Base-by-base conservation (phyloP, 2,329 filamentous ascomycete genomes). In the Dendrostoma leiphaemia region DNA sequence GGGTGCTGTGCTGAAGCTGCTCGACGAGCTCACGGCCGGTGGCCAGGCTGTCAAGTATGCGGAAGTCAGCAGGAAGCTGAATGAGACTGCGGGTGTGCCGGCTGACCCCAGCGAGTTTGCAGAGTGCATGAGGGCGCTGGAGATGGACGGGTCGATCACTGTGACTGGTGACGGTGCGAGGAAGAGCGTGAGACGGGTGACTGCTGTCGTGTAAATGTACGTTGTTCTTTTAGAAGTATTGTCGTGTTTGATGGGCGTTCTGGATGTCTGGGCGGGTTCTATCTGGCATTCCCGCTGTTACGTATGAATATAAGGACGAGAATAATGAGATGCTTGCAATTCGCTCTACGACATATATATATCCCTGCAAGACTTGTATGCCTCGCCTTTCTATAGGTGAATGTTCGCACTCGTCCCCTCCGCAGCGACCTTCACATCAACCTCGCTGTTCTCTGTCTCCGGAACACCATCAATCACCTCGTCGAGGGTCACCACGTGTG, bases 91-190 rank as follows among this genome's bases (percentile, higher is more conserved):
- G 45, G 86, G 84, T 64, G 76, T 88, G 55, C 78, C 84, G 10
- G 78, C 97, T 9, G 93, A 97, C 64, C 79, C 83, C 35, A 73
- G 78, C 9, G 93, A 97, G 69, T 94, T 99, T 68, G 82, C 83
- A 12, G 92, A 97, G 70, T 88, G 86, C 12, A 82, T 97, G 69
- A 79, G 88, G 60, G 77, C 80, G 10, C 74, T 97, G 56, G 93
- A 99, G 77, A 83, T 88, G 60, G 94, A 97, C 73, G 94, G 92
- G 0, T 75, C 83, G 29, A 79, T 97, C 54, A 89, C 89, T 71
- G 78, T 97, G 17, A 79, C 81, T 31, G 94, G 94, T 0, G 93
- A 97, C 63, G 94, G 94, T 4, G 81, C 88, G 17, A 85, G 93
- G 71, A 90, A 86, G 74, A 90, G 75, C 60, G 86, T 99, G 48